These are phyloP conservation scores for Penicillium desertorum DNA, from an alignment of 495 filamentous ascomycete genomes.

Conservation along the genomic window DNA sequence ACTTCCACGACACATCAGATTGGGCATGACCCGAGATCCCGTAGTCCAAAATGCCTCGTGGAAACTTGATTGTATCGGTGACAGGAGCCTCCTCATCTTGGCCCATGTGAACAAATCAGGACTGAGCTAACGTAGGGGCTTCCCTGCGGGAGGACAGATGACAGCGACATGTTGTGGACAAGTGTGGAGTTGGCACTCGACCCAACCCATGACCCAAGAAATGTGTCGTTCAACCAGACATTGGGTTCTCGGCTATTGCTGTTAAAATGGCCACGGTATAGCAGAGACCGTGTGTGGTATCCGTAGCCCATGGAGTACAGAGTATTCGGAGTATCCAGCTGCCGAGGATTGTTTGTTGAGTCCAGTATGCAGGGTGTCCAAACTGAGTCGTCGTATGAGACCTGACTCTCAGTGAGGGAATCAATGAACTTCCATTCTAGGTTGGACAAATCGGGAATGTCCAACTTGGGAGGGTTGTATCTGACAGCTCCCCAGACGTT, in stretches of 20 bases:
- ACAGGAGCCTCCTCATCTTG: conserved; percentile 58
- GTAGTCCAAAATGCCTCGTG: conserved; percentile 63
- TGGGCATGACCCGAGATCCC: conserved; percentile 40
- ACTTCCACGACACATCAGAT: conserved; percentile 58
- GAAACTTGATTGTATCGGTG: conserved; percentile 60
- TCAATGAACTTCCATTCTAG: conserved; percentile 65
- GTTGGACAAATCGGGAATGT: conserved; percentile 50
- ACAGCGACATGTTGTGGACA: conserved; percentile 11
- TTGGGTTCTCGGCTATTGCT: conserved; percentile 56
- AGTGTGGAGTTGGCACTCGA: conserved; percentile 12
- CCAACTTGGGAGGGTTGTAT: conserved; percentile 45
- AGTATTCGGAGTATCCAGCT: conserved; percentile 54
- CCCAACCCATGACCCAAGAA: conserved; percentile 56
- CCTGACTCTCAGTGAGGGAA: conserved; percentile 61
- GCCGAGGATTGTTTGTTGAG: conserved; percentile 53
- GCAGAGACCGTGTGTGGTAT: conserved; percentile 60
- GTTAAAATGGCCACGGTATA: conserved; percentile 68
- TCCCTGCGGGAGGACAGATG: conserved; percentile 47
- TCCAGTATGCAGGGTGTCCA: conserved; percentile 52
- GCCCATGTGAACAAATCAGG: conserved; percentile 65
- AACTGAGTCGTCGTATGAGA: conserved; percentile 58
- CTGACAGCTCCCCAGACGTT: conserved; percentile 39
- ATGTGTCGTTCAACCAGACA: conserved; percentile 51
- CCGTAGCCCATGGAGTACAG: conserved; percentile 70
- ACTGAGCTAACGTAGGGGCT: conserved; percentile 59